Evolutionary conservation across 768 basidiomycete genomes (phyloP), one percentile per base, ranked within the genome.

Genomic region (Tephrocybe sp.): DNA sequence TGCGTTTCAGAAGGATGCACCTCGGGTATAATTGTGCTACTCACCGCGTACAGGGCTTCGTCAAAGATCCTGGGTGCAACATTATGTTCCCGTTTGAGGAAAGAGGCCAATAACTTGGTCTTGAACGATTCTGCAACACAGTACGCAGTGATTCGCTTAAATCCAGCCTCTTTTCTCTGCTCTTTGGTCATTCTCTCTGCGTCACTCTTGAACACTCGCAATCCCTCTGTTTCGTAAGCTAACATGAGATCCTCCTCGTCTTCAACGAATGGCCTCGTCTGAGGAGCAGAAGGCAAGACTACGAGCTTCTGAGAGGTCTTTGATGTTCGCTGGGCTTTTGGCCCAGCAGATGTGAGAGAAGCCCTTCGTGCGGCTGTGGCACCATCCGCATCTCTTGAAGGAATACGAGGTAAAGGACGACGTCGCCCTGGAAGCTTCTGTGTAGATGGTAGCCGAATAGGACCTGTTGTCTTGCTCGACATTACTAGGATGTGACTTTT

Each of bases 271-370:
- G 91, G 87, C 50, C 82, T 84, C 0, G 92, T 91, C 65, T 98
- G 94, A 1, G 92, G 91, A 22, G 84, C 92, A 34, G 91, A 91
- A 0, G 94, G 94, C 6, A 98, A 79, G 14, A 91, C 77, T 12
- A 98, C 93, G 51, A 94, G 88, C 62, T 90, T 91, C 59, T 95
- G 92, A 0, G 86, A 88, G 0, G 89, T 93, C 71, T 97, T 98
- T 12, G 91, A 92, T 1, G 91, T 88, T 36, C 95, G 80, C 56
- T 88, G 84, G 1, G 78, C 72, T 62, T 87, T 88, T 1, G 72
- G 69, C 7, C 67, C 72, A 23, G 62, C 60, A 31, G 72, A 62
- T 22, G 72, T 66, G 7, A 74, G 69, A 8, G 76, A 76, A 17
- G 68, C 65, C 7, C 73, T 71, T 14, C 73, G 72, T 33, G 67